phyloP scores from a whole-genome alignment of 2,329 filamentous ascomycete genomes.

The Bipolaris bicolor region DNA sequence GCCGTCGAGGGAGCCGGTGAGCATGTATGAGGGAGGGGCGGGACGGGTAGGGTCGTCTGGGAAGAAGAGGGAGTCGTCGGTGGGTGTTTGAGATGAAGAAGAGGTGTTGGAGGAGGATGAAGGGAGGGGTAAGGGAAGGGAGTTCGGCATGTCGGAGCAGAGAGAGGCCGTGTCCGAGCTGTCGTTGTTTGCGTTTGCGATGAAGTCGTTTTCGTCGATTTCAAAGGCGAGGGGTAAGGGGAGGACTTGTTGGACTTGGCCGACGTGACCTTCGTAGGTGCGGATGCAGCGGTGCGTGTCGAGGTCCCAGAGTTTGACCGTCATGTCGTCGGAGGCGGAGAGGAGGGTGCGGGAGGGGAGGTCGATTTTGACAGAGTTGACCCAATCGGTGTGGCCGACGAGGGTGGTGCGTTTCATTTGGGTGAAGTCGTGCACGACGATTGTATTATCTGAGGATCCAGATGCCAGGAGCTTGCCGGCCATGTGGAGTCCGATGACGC shows the following conservation, averaged over 20 bases:
- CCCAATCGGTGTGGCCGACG: slow-evolving; percentile 89
- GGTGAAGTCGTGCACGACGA: slow-evolving; percentile 92
- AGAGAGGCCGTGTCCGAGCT: slow-evolving; percentile 49
- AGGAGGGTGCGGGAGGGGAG: slow-evolving; percentile 81
- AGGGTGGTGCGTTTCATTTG: slow-evolving; percentile 81
- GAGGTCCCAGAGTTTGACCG: slow-evolving; percentile 90
- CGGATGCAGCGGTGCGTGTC: slow-evolving; percentile 80
- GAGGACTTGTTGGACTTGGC: slow-evolving; percentile 91
- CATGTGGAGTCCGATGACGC: slow-evolving; percentile 88
- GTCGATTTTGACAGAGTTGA: slow-evolving; percentile 94
- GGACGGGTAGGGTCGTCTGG: slow-evolving; percentile 67
- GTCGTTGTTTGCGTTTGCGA: slow-evolving; percentile 62
- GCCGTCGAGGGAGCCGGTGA: slow-evolving; percentile 88
- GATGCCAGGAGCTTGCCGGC: slow-evolving; percentile 84
- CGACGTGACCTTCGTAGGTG: slow-evolving; percentile 86
- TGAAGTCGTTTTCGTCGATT: slow-evolving; percentile 72
- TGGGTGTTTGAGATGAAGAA: background rate
- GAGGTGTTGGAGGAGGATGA: slow-evolving; percentile 9
- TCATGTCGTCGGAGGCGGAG: slow-evolving; percentile 92
- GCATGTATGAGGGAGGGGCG: slow-evolving; percentile 85
- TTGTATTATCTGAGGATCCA: slow-evolving; percentile 85
- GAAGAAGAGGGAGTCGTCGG: slow-evolving; percentile 58
- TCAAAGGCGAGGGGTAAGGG: slow-evolving; percentile 87
- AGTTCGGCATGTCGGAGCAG: slow-evolving; percentile 30
- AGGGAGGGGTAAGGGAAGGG: slow-evolving; percentile 14